Base-by-base conservation (phyloP, 306 rosid genomes). In the Cucumis cinereus region DNA sequence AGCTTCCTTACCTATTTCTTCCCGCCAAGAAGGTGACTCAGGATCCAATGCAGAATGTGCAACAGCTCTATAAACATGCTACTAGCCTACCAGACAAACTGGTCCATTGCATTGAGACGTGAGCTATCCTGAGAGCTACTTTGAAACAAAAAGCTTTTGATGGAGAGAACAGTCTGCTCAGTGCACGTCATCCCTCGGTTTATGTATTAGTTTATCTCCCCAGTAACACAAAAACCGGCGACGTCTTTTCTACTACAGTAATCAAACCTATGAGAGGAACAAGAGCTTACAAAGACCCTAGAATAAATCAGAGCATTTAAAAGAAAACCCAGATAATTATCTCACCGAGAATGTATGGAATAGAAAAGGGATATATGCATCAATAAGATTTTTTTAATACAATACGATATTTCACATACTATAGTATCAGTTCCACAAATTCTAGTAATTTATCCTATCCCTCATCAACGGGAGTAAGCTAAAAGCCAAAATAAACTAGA, bases 1-100 rank as follows among this genome's bases (percentile, higher is more conserved):
- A 68, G 66, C 43, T 66, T 50, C 19, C 73, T 77, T 17, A 90
- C 98, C 95, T 89, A 88, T 57, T 55, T 79, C 85, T 79, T 89
- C 87, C 43, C 74, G 87, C 78, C 66, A 82, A 76, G 85, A 60
- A 56, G 86, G 77, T 67, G 85, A 76, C 77, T 74, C 81, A 15
- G 69, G 59, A 73, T 84, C 79, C 79, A 62, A 74, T 38, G 82
- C 76, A n/a, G n/a, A n/a, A n/a, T n/a, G n/a, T n/a, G n/a, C n/a
- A n/a, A n/a, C 22, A 76, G 73, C 14, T 82, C 91, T 12, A 20
- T 52, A 24, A 75, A 57, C 75, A 69, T 83, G 75, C 52, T 40
- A 45, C 82, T 78, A 70, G 80, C 3, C 35, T 30, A 45, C 81
- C 75, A 70, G 80, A 59, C 52, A 90, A 79, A 36, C 82, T 64